Evolutionary conservation across 495 filamentous ascomycete genomes (phyloP).

Genomic region (Daldinia childiae): DNA sequence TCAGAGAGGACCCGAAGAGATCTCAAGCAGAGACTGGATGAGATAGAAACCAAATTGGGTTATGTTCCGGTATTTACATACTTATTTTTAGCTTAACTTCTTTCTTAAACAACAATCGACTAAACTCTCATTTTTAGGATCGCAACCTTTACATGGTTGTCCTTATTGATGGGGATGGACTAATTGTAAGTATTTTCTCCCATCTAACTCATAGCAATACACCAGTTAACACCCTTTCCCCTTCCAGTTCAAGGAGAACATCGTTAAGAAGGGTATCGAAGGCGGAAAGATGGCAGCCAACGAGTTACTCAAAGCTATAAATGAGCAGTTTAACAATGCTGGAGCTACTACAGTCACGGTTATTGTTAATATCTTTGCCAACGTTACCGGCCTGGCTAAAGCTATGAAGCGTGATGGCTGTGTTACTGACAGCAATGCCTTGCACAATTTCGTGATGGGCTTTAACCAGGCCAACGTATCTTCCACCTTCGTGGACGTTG

Average conservation of each 20-base stretch:
- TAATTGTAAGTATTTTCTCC: conserved; percentile 63
- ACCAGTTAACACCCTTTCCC: background rate
- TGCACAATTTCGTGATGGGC: conserved; percentile 77
- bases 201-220: background rate
- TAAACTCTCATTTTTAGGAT: conserved; percentile 60
- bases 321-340: conserved; percentile 48
- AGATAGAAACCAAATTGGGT: conserved; percentile 42
- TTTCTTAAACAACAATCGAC: conserved; percentile 22
- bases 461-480: conserved; percentile 76
- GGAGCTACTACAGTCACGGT: conserved; percentile 61
- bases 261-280: conserved; percentile 68
- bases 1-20: conserved; percentile 44
- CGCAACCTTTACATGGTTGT: conserved; percentile 79
- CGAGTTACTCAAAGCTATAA: conserved; percentile 65
- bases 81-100: background rate
- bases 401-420: conserved; percentile 68
- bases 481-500: conserved; percentile 82
- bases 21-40: conserved; percentile 54
- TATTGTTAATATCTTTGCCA: conserved; percentile 73
- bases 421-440: conserved; percentile 57
- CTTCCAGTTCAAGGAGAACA: conserved; percentile 70
- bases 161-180: conserved; percentile 80
- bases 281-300: conserved; percentile 78
- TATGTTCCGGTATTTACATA: conserved; percentile 46
- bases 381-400: conserved; percentile 70